phyloP scores from a whole-genome alignment of 2,329 filamentous ascomycete genomes.

The Curvularia verruculosa region DNA sequence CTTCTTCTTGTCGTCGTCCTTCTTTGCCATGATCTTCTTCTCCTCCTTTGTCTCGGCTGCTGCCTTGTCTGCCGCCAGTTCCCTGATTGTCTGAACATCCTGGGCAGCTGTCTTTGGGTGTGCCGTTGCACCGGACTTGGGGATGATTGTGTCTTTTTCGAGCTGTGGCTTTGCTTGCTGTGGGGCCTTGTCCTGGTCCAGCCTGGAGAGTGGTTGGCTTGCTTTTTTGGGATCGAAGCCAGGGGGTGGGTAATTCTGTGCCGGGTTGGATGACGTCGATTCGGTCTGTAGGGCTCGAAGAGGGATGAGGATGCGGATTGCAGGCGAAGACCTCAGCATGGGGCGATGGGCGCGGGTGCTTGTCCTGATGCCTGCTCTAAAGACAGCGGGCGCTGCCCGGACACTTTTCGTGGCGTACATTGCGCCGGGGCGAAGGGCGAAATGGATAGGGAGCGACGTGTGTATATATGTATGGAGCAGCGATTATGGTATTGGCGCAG shows the following conservation, averaged over 20 bases:
- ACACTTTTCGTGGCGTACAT: conserved; percentile 56
- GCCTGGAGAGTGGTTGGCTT: conserved; percentile 77
- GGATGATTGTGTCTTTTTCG: conserved; percentile 44
- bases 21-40: conserved; percentile 65
- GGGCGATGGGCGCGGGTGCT: conserved; percentile 49
- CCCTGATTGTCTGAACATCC: conserved; percentile 61
- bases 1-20: conserved; percentile 76
- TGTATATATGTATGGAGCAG: conserved; percentile 8
- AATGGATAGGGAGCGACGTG: conserved; percentile 25
- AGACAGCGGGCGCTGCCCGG: conserved; percentile 55
- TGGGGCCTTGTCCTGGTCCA: conserved; percentile 49
- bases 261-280: conserved; percentile 55
- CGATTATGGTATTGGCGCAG: conserved; percentile 12
- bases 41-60: conserved; percentile 55
- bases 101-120: conserved; percentile 55
- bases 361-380: conserved; percentile 53
- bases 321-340: conserved; percentile 60
- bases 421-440: conserved; percentile 34
- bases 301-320: conserved; percentile 64
- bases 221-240: conserved; percentile 91
- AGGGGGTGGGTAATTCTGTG: conserved; percentile 73
- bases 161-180: conserved; percentile 30
- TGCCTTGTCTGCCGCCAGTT: conserved; percentile 67
- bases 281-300: conserved; percentile 63
- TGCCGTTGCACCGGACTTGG: conserved; percentile 50